Base-by-base conservation (phyloP, 306 rosid species). In the Trifolium repens region DNA sequence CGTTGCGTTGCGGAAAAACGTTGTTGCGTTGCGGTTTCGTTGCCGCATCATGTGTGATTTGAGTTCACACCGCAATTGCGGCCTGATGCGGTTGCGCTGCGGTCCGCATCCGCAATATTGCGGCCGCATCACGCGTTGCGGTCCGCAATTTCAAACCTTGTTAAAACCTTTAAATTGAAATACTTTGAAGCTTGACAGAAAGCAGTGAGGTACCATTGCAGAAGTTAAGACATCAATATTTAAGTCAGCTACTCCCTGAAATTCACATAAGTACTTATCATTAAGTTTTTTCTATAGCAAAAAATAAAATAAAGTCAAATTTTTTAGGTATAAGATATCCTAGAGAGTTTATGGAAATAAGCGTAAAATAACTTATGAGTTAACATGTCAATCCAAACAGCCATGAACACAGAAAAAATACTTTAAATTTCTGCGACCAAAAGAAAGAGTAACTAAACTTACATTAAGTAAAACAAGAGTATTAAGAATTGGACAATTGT, bases 381-480 rank as follows among this genome's bases (percentile, higher is more conserved):
- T n/a, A 8, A 15, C 55, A 49, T 49, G 17, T 49, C 55, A 49
- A 15, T 49, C 8, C 16, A 49, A 49, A 49, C n/a, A 44, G 19
- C 9, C 1, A 5, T 54, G 54, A 11, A 50, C 34, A 3, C 34
- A 30, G 3, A 30, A 30, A 4, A 3, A 3, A 30, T 0, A 30
- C 34, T 30, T 30, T 30, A 3, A 30, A 30, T 30, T 30, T 30
- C 34, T 30, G 3, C 4, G 34, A 30, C 0, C 4, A 30, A 30
- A 30, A 3, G 34, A 0, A 30, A 30, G 46, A 55, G 40, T 50
- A 19, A 19, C 32, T 42, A 54, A 46, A 80, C 88, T 81, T 74
- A 84, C 88, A 74, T 81, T 76, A n/a, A 77, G 80, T 70, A 84
- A 73, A 59, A 73, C 74, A 64, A 81, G 69, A 74, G 79, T 74